A percentile compares a stretch with the other conserved stretches of the same genome.
These are phyloP conservation scores for Pelomyxa schiedti DNA, from an alignment of 78 protist genomes.

Conservation along the genomic window DNA sequence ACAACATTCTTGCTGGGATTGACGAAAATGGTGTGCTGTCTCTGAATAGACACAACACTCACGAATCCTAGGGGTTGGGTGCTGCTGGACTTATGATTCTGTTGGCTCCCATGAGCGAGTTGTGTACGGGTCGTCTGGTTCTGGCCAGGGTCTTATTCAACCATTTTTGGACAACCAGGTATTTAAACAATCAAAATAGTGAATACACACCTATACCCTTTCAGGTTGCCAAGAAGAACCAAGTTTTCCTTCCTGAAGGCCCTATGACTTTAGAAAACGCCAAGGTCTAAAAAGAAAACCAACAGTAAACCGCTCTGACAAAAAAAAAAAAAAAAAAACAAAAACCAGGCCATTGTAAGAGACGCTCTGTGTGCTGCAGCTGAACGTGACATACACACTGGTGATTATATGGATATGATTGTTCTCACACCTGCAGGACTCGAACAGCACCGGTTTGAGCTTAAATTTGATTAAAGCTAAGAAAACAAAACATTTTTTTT, in stretches of 20 bases:
- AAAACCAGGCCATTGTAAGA: conserved; percentile 62
- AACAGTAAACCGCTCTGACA: too few relatives aligned
- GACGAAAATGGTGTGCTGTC: conserved; percentile 31
- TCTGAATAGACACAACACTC: conserved; percentile 25
- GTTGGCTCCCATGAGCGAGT: conserved; percentile 82
- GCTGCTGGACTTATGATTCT: conserved; percentile 88
- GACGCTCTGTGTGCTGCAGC: conserved; percentile 84
- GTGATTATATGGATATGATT: conserved; percentile 89
- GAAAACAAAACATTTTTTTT: too few relatives aligned
- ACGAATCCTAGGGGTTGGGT: conserved; percentile 70
- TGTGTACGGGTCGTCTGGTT: conserved; percentile 66
- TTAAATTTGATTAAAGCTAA: too few relatives aligned
- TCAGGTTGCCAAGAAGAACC: too few relatives aligned
- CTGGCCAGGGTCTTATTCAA: conserved; percentile 76
- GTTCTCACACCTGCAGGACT: too few relatives aligned
- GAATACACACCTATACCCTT: not conserved
- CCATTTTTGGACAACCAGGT: conserved; percentile 91
- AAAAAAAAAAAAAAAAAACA: conserved; percentile 38
- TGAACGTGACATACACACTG: conserved; percentile 98
- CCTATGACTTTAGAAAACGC: too few relatives aligned
- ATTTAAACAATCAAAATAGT: not conserved
- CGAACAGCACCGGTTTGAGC: too few relatives aligned
- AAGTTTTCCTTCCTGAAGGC: too few relatives aligned
- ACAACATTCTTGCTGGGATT: conserved; percentile 84
- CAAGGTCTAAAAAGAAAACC: too few relatives aligned